These are phyloP conservation scores for Dendrocalamus latiflorus DNA, from an alignment of 202 grass and related monocot species.

Conservation along the genomic window DNA sequence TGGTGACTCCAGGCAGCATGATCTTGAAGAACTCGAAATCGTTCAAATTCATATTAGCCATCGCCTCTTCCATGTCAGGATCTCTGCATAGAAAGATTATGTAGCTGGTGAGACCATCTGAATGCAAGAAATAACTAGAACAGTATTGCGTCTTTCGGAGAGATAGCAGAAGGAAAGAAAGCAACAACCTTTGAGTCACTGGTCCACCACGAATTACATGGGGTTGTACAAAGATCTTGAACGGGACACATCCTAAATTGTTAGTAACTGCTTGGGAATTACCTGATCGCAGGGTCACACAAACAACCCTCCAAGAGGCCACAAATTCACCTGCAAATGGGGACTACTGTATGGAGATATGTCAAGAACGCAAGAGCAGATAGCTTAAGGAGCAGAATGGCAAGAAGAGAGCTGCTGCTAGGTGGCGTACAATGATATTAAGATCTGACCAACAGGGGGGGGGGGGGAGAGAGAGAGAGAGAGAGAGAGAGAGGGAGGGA, in stretches of 20 bases:
- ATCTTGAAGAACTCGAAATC: conserved; percentile 37
- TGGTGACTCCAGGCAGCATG: background rate
- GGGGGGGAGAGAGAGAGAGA: too few relatives aligned
- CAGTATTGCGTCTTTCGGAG: background rate
- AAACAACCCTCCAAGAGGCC: background rate
- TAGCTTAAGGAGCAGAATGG: too few relatives aligned
- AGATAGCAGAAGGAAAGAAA: background rate
- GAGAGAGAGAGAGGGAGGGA: too few relatives aligned
- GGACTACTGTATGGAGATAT: too few relatives aligned
- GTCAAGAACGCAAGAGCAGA: too few relatives aligned
- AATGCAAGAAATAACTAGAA: background rate
- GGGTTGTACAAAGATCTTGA: too few relatives aligned
- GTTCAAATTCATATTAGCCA: background rate
- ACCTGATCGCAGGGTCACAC: background rate
- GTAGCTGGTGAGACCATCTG: background rate
- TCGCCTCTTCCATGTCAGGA: background rate
- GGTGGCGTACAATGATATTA: too few relatives aligned
- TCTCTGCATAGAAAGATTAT: background rate
- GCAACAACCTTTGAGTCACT: background rate
- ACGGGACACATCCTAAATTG: background rate
- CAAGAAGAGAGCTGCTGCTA: too few relatives aligned
- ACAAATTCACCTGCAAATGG: too few relatives aligned
- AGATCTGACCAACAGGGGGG: too few relatives aligned
- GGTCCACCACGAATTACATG: background rate
- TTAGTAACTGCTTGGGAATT: background rate